Conservation (phyloP, 2,329 filamentous ascomycete species). For the Colletotrichum spaethianum region DNA sequence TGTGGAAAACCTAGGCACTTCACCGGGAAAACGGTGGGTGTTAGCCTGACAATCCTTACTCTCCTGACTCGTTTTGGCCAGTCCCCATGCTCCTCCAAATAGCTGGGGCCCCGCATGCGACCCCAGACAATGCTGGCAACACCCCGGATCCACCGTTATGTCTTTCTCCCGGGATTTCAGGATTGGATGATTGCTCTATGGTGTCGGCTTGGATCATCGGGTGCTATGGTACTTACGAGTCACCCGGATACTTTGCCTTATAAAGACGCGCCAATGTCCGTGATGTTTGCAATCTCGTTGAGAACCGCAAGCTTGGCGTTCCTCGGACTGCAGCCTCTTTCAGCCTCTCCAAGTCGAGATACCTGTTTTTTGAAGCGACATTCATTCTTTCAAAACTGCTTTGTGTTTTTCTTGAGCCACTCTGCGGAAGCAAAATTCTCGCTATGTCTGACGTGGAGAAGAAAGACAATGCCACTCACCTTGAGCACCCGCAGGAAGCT, state of each 20-base stretch:
- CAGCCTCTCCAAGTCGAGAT: not conserved
- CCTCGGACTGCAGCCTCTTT: slow-evolving; percentile 1
- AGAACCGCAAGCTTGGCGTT: slow-evolving; percentile 16
- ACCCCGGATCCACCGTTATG: slow-evolving; percentile 24
- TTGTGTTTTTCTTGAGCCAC: not conserved
- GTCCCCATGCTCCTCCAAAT: slow-evolving; percentile 17
- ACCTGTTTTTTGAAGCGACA: not conserved
- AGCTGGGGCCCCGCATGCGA: slow-evolving; percentile 12
- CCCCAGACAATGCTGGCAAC: slow-evolving; percentile 32
- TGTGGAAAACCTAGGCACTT: slow-evolving; percentile 31
- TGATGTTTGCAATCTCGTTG: not conserved
- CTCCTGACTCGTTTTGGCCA: slow-evolving; percentile 26
- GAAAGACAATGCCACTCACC: slow-evolving; percentile 20
- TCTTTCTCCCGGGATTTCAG: slow-evolving; percentile 19
- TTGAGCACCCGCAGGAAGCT: slow-evolving; percentile 15
- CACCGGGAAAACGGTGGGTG: slow-evolving; percentile 16
- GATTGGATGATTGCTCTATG: slow-evolving; percentile 21
- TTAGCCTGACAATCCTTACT: not conserved
- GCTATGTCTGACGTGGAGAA: slow-evolving; percentile 20
- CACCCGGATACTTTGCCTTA: slow-evolving; percentile 3
- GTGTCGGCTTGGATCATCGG: slow-evolving; percentile 28
- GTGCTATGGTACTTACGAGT: slow-evolving; percentile 28
- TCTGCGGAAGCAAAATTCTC: not conserved
- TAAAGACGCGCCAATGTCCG: slow-evolving; percentile 23
- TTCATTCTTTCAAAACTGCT: not conserved